Conservation (phyloP, 805 yeast species). For the Candida lessepsii region DNA sequence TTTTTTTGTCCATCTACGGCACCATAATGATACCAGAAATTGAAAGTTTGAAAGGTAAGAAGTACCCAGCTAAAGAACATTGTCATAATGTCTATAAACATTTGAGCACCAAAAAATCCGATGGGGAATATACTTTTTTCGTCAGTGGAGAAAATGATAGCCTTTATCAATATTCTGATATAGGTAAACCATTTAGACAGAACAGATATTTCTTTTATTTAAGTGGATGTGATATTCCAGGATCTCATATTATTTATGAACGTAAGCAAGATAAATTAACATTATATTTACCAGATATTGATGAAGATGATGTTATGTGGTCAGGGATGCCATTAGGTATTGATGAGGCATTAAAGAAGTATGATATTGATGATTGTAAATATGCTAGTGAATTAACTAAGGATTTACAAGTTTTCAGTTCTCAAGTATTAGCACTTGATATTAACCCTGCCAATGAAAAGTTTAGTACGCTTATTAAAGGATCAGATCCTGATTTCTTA, state of each 20-base stretch:
- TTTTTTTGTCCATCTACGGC: background rate
- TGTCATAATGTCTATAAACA: slow-evolving; percentile 52
- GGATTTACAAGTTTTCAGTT: slow-evolving; percentile 27
- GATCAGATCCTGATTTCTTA: slow-evolving; percentile 47
- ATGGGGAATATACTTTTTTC: slow-evolving; percentile 39
- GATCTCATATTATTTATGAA: slow-evolving; percentile 64
- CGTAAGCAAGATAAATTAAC: slow-evolving; percentile 54
- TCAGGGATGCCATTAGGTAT: slow-evolving; percentile 77
- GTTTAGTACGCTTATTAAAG: slow-evolving; percentile 36
- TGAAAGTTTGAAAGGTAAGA: slow-evolving; percentile 29
- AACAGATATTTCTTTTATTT: slow-evolving; percentile 87
- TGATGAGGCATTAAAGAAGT: slow-evolving; percentile 62
- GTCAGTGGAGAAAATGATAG: slow-evolving; percentile 61
- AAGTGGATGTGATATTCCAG: slow-evolving; percentile 80
- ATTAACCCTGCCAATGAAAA: slow-evolving; percentile 44
- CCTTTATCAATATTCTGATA: slow-evolving; percentile 75
- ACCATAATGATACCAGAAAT: slow-evolving; percentile 4
- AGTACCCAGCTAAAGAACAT: slow-evolving; percentile 85
- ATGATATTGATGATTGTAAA: slow-evolving; percentile 79
- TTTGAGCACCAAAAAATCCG: slow-evolving; percentile 27
- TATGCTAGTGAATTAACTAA: slow-evolving; percentile 52
- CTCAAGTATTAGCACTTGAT: slow-evolving; percentile 52
- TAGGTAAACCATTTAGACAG: slow-evolving; percentile 76
- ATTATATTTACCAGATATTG: slow-evolving; percentile 79
- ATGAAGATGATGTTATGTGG: slow-evolving; percentile 93